Base-by-base conservation (phyloP, 2,329 filamentous ascomycete genomes). In the Zarea fungicola region DNA sequence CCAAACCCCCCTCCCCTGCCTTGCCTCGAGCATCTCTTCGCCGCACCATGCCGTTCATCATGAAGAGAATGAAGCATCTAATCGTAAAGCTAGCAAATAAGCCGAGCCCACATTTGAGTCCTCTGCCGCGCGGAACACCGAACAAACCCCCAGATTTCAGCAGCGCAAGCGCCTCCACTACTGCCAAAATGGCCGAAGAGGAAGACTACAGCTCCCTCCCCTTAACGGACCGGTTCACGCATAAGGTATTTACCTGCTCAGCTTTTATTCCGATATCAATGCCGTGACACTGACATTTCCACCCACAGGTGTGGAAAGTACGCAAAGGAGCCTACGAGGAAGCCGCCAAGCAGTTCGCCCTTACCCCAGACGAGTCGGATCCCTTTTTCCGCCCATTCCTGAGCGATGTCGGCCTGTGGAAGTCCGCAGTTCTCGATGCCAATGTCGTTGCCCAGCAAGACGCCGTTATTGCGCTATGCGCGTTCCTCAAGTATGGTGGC, bases 401-500 rank as follows among this genome's bases (percentile, higher is more conserved):
- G 53, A 83, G 87, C 63, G 93, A 99, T 57, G 77, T 90, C 1
- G 74, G 83, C 54, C 67, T 99, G 52, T 96, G 90, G 92, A 97
- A 97, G 67, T 85, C 83, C 29, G 93, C 91, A 1, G 92, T 93
- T 6, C 83, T 84, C 59, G 93, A 99, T 68, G 93, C 91, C 48
- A 99, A 99, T 61, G 93, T 99, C 51, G 93, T 92, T 16, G 93
- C 95, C 28, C 93, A 99, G 66, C 86, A 95, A 69, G 95, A 99
- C 59, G 93, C 88, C 53, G 81, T 99, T 41, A 83, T 80, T 41
- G 87, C 92, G 31, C 80, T 96, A 60, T 95, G 90, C 68, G 84
- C 89, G 1, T 99, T 97, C 65, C 77, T 99, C 50, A 92, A 97
- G 63, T 96, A 87, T 61, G 89, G 89, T 52, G 90, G 92, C 48